A percentile compares a stretch with the other conserved stretches of the same genome.
These are phyloP conservation scores for Fusarium poae DNA, from an alignment of 2,329 filamentous ascomycete genomes.

Conservation along the genomic window DNA sequence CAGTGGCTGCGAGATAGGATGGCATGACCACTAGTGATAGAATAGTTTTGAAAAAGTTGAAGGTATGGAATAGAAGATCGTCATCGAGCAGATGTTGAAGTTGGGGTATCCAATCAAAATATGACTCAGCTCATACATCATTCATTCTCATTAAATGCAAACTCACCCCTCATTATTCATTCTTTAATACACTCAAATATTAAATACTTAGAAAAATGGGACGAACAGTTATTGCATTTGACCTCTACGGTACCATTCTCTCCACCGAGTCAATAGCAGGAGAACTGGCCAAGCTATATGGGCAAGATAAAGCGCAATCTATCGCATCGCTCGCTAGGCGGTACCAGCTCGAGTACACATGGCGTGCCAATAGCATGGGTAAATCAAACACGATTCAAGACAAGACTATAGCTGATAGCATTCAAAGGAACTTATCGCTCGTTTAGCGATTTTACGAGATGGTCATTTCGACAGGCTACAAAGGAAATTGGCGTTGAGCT, in stretches of 20 bases:
- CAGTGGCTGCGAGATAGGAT: background rate
- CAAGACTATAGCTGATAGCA: background rate
- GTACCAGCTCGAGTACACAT: constrained; percentile 83
- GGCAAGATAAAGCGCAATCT: constrained; percentile 65
- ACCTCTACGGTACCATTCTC: constrained; percentile 80
- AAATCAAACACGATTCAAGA: constrained; percentile 38
- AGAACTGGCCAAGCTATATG: constrained; percentile 69
- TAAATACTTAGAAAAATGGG: constrained; percentile 32
- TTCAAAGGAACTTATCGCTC: constrained; percentile 60
- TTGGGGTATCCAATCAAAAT: background rate
- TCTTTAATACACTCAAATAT: no score
- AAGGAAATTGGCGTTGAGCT: constrained; percentile 67
- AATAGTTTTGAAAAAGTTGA: background rate
- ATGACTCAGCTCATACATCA: background rate
- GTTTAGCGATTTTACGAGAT: constrained; percentile 73
- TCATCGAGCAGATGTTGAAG: background rate
- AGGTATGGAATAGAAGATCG: background rate
- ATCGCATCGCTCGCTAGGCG: constrained; percentile 74
- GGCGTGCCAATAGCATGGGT: constrained; percentile 83
- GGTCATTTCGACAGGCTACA: constrained; percentile 73
- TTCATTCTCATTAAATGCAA: background rate
- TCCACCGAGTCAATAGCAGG: constrained; percentile 77
- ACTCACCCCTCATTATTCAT: background rate
- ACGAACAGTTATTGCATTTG: constrained; percentile 73
- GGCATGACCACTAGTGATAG: background rate